phyloP scores from a whole-genome alignment of 2,329 filamentous ascomycete species.

The Tolypocladium nubicola region DNA sequence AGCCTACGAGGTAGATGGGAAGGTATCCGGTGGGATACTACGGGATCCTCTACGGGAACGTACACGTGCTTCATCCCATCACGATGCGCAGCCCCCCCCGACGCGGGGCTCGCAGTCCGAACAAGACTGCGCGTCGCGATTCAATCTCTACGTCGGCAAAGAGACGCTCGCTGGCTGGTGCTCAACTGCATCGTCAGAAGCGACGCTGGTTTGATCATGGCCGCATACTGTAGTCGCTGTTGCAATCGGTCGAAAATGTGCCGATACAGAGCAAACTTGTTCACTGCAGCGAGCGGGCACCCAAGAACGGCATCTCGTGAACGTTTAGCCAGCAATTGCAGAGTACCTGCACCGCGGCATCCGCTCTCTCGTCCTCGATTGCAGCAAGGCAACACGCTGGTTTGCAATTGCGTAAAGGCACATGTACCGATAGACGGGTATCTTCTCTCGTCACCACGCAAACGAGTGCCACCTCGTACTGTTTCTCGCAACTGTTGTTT shows the following conservation, averaged over 20 bases:
- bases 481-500: neutral
- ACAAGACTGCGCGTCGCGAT: neutral
- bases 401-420: neutral
- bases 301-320: neutral
- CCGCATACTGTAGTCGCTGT: neutral
- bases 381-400: neutral
- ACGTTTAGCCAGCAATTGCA: neutral
- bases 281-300: neutral
- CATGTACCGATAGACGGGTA: neutral
- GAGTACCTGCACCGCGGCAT: neutral
- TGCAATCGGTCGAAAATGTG: neutral
- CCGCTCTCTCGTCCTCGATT: neutral
- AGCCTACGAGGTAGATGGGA: too few species aligned
- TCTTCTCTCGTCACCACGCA: neutral
- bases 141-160: neutral
- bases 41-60: neutral
- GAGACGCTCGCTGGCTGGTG: neutral
- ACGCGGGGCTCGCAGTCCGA: too few species aligned
- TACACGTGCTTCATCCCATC: neutral
- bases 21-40: neutral
- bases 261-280: neutral
- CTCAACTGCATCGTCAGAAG: neutral
- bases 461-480: neutral
- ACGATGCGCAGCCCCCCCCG: neutral
- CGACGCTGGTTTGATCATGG: neutral